Conservation (phyloP, 371 early-diverging fungal species). For the Syncephalastrum racemosum region DNA sequence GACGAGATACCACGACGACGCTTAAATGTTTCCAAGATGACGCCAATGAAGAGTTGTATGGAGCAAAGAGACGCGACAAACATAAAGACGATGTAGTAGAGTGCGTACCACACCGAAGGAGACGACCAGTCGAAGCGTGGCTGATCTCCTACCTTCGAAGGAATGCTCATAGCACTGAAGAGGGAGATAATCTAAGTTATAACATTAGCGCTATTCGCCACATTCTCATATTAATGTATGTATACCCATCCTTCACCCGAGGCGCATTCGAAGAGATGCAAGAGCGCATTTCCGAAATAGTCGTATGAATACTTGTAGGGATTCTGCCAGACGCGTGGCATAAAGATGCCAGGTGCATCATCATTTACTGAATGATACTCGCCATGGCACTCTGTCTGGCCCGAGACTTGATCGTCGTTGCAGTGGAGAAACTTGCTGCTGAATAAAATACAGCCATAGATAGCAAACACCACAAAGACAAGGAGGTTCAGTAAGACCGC, state of each 20-base stretch:
- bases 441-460: slow-evolving; percentile 54
- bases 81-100: slow-evolving; percentile 55
- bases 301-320: slow-evolving; percentile 58
- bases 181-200: slow-evolving; percentile 28
- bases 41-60: slow-evolving; percentile 58
- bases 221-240: not conserved
- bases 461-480: slow-evolving; percentile 54
- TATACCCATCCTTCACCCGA: slow-evolving; percentile 60
- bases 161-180: slow-evolving; percentile 43
- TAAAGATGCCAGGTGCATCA: slow-evolving; percentile 25
- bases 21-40: slow-evolving; percentile 55
- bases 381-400: slow-evolving; percentile 27
- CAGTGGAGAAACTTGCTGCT: slow-evolving; percentile 43
- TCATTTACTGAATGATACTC: slow-evolving; percentile 36
- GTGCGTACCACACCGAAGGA: slow-evolving; percentile 38
- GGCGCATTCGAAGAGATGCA: slow-evolving; percentile 54
- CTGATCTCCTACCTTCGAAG: slow-evolving; percentile 25
- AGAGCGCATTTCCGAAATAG: slow-evolving; percentile 37
- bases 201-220: not conserved
- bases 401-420: slow-evolving; percentile 32
- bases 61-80: slow-evolving; percentile 53
- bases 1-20: slow-evolving; percentile 51
- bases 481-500: slow-evolving; percentile 42
- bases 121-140: slow-evolving; percentile 40
- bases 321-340: slow-evolving; percentile 48